Conservation (phyloP, 345 rosid species). For the Linum trigynum region DNA sequence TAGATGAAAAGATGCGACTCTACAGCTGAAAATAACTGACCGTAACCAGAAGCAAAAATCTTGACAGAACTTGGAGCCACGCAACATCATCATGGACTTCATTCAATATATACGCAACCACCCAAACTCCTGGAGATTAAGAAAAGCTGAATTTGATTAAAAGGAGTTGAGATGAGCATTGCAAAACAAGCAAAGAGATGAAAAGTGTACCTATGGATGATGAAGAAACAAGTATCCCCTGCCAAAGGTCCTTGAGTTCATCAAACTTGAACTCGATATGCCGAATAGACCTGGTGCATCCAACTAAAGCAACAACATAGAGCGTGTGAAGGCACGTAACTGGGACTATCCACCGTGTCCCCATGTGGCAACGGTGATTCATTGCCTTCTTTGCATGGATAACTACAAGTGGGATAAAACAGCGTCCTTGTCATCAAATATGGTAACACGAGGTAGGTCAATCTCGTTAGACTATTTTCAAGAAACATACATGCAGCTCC, state of each 20-base stretch:
- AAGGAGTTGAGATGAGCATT: constrained; percentile 2
- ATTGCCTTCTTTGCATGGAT: constrained; percentile 53
- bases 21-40: constrained; percentile 26
- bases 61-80: constrained; percentile 77
- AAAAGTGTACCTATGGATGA: constrained; percentile 44
- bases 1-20: constrained; percentile 1
- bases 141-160: background rate
- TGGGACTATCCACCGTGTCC: constrained; percentile 43
- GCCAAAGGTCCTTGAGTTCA: constrained; percentile 82
- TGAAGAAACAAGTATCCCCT: constrained; percentile 64
- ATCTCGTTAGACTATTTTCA: background rate
- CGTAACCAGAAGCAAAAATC: constrained; percentile 62
- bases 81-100: constrained; percentile 46
- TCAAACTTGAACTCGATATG: constrained; percentile 83
- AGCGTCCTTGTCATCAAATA: background rate
- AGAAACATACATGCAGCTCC: constrained; percentile 55
- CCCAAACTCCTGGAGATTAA: constrained; percentile 46
- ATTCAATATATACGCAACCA: constrained; percentile 53
- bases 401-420: constrained; percentile 30
- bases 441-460: constrained; percentile 7
- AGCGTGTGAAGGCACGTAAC: constrained; percentile 44
- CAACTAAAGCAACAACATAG: constrained; percentile 49
- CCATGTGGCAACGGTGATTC: constrained; percentile 52
- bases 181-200: constrained; percentile 2
- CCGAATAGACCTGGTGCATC: constrained; percentile 49